A percentile compares a stretch with the other conserved stretches of the same genome.
Conservation (phyloP, 768 basidiomycete genomes). For the Lactarius indigo region DNA sequence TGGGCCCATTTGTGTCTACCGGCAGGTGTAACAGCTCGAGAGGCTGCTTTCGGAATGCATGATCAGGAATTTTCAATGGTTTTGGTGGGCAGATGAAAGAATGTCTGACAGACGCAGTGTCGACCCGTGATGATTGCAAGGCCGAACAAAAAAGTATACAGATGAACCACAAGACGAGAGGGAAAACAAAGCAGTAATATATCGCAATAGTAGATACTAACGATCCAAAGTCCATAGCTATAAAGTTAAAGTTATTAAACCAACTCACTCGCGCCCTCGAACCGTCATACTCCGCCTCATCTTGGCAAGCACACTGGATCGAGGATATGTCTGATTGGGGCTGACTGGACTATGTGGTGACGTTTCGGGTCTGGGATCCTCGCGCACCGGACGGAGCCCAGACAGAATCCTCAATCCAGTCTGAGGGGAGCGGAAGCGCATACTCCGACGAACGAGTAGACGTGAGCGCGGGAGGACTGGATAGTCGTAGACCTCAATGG, state of each 20-base stretch:
- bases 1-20: no score
- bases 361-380: background rate
- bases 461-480: constrained; percentile 10
- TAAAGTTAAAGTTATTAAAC: background rate
- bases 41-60: no score
- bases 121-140: background rate
- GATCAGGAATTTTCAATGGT: no score
- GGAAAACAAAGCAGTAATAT: background rate
- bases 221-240: background rate
- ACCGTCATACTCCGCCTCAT: constrained; percentile 10
- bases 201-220: constrained; percentile 7
- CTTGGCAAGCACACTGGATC: constrained; percentile 13
- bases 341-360: background rate
- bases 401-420: background rate
- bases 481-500: constrained; percentile 20
- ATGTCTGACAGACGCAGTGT: background rate
- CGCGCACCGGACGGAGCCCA: constrained; percentile 5
- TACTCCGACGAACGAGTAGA: constrained; percentile 11
- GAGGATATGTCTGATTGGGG: background rate
- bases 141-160: background rate
- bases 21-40: no score
- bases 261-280: constrained; percentile 5
- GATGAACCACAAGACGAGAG: background rate
- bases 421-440: background rate
- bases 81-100: no score